phyloP scores from a whole-genome alignment of 2,329 filamentous ascomycete genomes.

The Neofusicoccum kwambonambiense region DNA sequence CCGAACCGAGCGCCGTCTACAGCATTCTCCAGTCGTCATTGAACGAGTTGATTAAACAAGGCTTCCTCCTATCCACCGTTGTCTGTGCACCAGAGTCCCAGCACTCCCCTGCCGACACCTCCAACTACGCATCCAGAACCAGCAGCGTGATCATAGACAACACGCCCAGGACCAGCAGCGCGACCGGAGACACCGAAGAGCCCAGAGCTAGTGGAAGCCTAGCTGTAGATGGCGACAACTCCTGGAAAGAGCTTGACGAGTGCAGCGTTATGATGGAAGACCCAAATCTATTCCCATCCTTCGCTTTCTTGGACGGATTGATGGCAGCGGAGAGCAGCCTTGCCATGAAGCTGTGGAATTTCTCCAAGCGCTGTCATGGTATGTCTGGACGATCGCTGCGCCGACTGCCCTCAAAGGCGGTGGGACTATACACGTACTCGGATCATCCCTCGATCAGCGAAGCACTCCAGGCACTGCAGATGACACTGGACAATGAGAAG shows the following conservation, averaged over 20 bases:
- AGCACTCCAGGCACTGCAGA: conserved; percentile 21
- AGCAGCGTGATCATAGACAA: background rate
- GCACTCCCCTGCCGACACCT: too few species aligned
- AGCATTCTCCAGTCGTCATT: conserved; percentile 50
- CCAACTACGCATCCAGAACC: background rate
- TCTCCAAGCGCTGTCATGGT: conserved; percentile 32
- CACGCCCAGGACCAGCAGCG: background rate
- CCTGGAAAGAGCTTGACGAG: background rate
- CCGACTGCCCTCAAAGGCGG: conserved; percentile 22
- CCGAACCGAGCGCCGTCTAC: conserved; percentile 43
- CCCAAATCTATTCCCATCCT: conserved; percentile 24
- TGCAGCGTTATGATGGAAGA: conserved; percentile 2
- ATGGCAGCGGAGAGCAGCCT: conserved; percentile 21
- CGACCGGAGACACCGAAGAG: too few species aligned
- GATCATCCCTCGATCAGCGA: conserved; percentile 22
- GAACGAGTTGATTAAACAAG: conserved; percentile 43
- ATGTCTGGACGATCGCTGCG: conserved; percentile 26
- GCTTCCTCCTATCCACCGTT: conserved; percentile 30
- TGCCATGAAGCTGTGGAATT: conserved; percentile 29
- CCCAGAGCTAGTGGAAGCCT: too few species aligned
- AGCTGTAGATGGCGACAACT: background rate
- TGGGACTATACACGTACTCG: conserved; percentile 22
- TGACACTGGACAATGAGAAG: background rate
- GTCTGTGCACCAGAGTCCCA: background rate
- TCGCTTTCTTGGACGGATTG: background rate